Base-by-base conservation (phyloP, 257 asterid genomes). In the Plantago ovata region DNA sequence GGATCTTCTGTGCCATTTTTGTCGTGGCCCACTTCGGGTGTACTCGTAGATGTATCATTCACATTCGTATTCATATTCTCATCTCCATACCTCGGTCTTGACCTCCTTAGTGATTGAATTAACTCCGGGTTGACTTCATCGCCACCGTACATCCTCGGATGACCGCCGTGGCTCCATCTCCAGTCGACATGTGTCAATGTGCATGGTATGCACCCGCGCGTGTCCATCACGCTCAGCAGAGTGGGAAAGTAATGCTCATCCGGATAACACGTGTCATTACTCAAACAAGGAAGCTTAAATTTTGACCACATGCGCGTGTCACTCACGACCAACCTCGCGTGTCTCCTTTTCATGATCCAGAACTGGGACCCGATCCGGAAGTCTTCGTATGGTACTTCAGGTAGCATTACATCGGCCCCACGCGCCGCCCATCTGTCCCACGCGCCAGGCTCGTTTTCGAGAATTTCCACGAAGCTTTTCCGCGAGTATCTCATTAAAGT, bases 321-420 rank as follows among this genome's bases (percentile, higher is more conserved):
- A 36, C 86, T 69, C 54, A 68, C 90, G 6, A 83, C 72, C 2
- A 67, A 22, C 55, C 72, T 42, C 6, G 96, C 95, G 67, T 88
- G 95, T 74, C 60, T 75, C 0, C 96, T 79, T 49, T 56, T 83
- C 58, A 88, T 57, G 15, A 65, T 79, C 65, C 82, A 85, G 13
- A 85, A 88, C 71, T 85, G 96, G 53, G 96, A 85, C 84, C 96
- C 96, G 36, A 88, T 81, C 53, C 96, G 81, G 54, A 88, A 88
- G 3, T 83, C 81, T 21, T 54, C 67, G 9, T 28, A 85, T 49
- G 22, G 66, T 62, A 88, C 84, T 68, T 80, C 96, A 49, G 96
- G 95, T 0, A 49, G 40, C 96, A 88, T 88, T 61, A 77, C 83
- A 1, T 51, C 19, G 1, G 68, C 79, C 53, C 96, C 96, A 77